Conservation (phyloP, 306 rosid genomes). For the Cucumis hystrix region DNA sequence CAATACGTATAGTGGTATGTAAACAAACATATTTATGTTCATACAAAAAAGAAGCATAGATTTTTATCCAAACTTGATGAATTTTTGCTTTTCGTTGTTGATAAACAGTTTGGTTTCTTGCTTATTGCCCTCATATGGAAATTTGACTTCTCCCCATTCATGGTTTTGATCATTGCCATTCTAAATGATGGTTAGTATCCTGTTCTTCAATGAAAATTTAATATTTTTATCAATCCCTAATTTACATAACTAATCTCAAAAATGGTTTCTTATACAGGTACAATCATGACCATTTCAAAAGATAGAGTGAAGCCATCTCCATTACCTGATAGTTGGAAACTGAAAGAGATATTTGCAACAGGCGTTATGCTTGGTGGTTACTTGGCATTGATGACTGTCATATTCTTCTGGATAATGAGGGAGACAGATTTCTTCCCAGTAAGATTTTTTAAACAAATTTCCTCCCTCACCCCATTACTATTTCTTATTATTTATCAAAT, state of each 20-base stretch:
- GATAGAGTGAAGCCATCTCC: constrained; percentile 97
- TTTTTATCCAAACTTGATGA: not conserved
- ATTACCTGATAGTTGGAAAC: constrained; percentile 96
- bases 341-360: constrained; percentile 84
- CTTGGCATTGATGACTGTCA: constrained; percentile 83
- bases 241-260: not conserved
- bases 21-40: not conserved
- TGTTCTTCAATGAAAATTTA: not conserved
- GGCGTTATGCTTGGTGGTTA: constrained; percentile 88
- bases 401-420: constrained; percentile 77
- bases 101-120: constrained; percentile 88
- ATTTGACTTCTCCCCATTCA: constrained; percentile 94
- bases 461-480: not conserved
- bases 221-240: not conserved
- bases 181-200: constrained; percentile 67
- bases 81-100: constrained; percentile 7
- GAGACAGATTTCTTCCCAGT: constrained; percentile 65
- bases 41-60: not conserved
- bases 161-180: constrained; percentile 97
- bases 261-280: constrained; percentile 30
- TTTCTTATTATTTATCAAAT: not conserved
- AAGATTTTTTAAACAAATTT: not conserved
- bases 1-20: constrained; percentile 96
- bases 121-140: constrained; percentile 90
- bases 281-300: constrained; percentile 97